Evolutionary conservation across 805 yeast species (phyloP), one percentile per base, ranked within the genome.

Genomic region (Zygoascus bituminiphila): DNA sequence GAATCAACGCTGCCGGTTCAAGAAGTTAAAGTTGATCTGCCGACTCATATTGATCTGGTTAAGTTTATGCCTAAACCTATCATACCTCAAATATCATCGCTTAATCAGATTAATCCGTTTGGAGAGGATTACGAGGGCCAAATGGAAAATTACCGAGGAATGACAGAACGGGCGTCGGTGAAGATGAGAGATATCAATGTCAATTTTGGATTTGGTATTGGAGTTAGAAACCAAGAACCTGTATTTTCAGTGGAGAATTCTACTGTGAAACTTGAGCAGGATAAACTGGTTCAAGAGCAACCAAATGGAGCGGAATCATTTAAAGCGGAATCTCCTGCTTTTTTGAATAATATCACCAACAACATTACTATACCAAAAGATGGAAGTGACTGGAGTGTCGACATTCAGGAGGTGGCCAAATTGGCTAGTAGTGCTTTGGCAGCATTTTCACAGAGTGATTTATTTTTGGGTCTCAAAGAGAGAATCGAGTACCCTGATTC

Each of bases 201-300:
- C 17, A 46, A 43, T 31, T 51, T 51, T 38, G 45, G 48, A 2
- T 47, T 50, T 26, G 53, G 50, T 7, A 15, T 4, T 6, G 33
- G 9, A 29, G 33, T 12, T 12, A 20, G 17, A 9, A 36, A 5
- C 7, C 10, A 8, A 17, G 20, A 5, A 5, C 20, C 14, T 9
- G 39, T 7, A 2, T 12, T 15, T 29, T 4, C n/a, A 12, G 9
- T 12, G 4, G 33, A 29, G 4, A 29, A 5, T 29, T 4, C 3
- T 6, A 7, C 7, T 29, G 10, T 7, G 4, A n/a, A n/a, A n/a
- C n/a, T n/a, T n/a, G n/a, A n/a, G n/a, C n/a, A n/a, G n/a, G n/a
- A n/a, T n/a, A n/a, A n/a, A n/a, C n/a, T n/a, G n/a, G n/a, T n/a
- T n/a, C n/a, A n/a, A n/a, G 33, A 29, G 33, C 10, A 29, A 29